Evolutionary conservation across 2,329 filamentous ascomycete genomes (phyloP).

Genomic region (Cryphonectria japonica): DNA sequence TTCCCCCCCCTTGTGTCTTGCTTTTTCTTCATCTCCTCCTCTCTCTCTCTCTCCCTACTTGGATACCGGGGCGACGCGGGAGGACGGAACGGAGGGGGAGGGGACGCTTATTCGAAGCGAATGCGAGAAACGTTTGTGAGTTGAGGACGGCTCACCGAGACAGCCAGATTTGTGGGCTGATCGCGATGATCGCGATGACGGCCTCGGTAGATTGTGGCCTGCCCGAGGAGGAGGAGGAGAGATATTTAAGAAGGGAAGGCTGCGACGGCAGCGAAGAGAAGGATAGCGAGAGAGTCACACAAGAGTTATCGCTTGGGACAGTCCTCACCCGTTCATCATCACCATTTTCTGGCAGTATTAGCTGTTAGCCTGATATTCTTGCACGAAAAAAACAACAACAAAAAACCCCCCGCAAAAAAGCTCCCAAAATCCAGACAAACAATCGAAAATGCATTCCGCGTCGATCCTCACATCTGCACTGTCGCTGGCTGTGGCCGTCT

Average conservation of each 20-base stretch:
- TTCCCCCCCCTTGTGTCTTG: neutral
- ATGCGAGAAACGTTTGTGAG: neutral
- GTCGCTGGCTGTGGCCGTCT: conserved; percentile 18
- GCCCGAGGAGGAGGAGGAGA: neutral
- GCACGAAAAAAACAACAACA: no score
- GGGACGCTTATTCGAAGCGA: neutral
- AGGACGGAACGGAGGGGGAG: neutral
- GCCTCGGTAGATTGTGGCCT: neutral
- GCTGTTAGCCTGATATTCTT: neutral
- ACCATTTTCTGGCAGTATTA: neutral
- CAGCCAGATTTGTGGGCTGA: neutral
- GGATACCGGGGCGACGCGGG: neutral
- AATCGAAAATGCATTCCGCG: conserved; percentile 21
- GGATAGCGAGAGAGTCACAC: neutral
- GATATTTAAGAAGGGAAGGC: conserved; percentile 1
- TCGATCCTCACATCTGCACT: conserved; percentile 7
- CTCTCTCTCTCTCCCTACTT: neutral
- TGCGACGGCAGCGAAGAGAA: neutral
- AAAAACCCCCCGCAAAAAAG: no score
- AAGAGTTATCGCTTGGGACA: neutral
- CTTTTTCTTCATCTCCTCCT: no score
- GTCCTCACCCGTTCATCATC: neutral
- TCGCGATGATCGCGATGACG: neutral
- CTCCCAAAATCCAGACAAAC: no score
- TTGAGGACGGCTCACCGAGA: neutral